Base-by-base conservation (phyloP, 2,329 filamentous ascomycete species). In the Aureobasidium namibiae region DNA sequence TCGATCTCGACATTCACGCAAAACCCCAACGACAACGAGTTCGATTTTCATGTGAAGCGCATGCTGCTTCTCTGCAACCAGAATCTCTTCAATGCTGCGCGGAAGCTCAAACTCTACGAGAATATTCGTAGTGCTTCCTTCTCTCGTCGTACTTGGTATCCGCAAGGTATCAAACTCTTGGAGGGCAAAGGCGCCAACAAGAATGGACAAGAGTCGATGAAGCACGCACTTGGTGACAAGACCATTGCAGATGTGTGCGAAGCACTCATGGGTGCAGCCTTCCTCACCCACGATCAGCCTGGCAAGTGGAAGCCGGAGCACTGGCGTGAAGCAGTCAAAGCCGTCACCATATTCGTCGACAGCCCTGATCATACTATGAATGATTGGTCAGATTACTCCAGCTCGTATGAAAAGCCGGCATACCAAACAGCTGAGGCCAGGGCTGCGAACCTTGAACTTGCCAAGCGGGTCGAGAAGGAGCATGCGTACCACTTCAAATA, bases 61-160 rank as follows among this genome's bases (percentile, higher is more conserved):
- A 97, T 97, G 92, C 69, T 87, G 21, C 81, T 97, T 66, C 81
- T 97, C 16, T 96, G 90, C 80, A 99, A 99, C 72, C 82, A 87
- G 64, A 96, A 96, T 64, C 78, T 99, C 0, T 91, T 90, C 73
- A 84, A 90, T 45, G 85, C 84, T 39, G 92, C 92, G 0, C 76
- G 85, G 2, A 80, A 87, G 29, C 73, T 87, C 16, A 82, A 84
- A 18, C 73, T 88, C 2, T 82, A 89, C 62, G 84, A 89, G 63
- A 95, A 87, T 67, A 85, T 97, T 59, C 88, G 94, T 16, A 92
- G 88, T n/a, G 81, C 83, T 68, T 81, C 85, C 0, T 96, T 97
- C 70, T 89, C 87, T 67, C 34, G 57, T 54, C 86, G 90, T 46
- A 82, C 81, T 0, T 99, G 94, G 94, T 97, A 97, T 68, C 94